Conservation (phyloP, 2,329 filamentous ascomycete genomes). For the Westerdykella sp. region DNA sequence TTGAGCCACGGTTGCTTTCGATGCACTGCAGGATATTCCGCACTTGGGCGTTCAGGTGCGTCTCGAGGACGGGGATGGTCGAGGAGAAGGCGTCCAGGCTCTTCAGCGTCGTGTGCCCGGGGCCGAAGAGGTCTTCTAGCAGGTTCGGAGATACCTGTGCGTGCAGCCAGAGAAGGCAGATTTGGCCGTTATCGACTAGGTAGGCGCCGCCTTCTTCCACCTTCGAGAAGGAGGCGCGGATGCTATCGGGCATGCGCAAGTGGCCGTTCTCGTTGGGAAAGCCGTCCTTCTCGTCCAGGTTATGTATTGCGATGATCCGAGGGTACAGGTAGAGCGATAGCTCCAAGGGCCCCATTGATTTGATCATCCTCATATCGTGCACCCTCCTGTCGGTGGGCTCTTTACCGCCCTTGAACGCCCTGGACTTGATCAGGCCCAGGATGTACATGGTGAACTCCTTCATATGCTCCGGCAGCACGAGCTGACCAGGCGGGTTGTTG, state of each 20-base stretch:
- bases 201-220: constrained; percentile 93
- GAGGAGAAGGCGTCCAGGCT: constrained; percentile 75
- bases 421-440: constrained; percentile 79
- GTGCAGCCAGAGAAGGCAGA: constrained; percentile 88
- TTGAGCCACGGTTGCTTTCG: constrained; percentile 71
- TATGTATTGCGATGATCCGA: constrained; percentile 86
- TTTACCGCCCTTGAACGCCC: constrained; percentile 85
- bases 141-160: constrained; percentile 87
- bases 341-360: constrained; percentile 78
- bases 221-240: constrained; percentile 78
- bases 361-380: constrained; percentile 85
- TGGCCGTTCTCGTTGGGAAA: constrained; percentile 92
- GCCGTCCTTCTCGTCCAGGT: constrained; percentile 77
- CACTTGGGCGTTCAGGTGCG: constrained; percentile 89
- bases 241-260: constrained; percentile 70
- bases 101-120: constrained; percentile 64
- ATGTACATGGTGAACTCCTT: constrained; percentile 98
- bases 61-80: constrained; percentile 75
- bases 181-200: constrained; percentile 90
- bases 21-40: constrained; percentile 90
- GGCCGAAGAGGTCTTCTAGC: constrained; percentile 82
- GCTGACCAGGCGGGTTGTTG: constrained; percentile 79
- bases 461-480: constrained; percentile 90
- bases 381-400: constrained; percentile 87
- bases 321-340: constrained; percentile 91